Conservation (phyloP, 208 protist genomes). For the Crithidia expoeki region DNA sequence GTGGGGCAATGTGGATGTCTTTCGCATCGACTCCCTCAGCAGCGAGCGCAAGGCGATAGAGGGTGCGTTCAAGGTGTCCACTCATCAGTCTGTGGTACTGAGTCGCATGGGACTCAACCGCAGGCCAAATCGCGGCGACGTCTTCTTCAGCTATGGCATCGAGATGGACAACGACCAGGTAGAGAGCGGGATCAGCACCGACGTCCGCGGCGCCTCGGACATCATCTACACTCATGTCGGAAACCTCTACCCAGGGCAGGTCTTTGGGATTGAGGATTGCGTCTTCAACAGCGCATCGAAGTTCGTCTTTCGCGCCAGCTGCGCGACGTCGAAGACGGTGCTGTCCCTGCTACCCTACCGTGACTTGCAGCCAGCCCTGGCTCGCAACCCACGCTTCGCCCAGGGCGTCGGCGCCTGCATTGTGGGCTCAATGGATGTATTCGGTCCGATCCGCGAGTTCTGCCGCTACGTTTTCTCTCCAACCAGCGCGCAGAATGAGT, state of each 20-base stretch:
- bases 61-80: constrained; percentile 30
- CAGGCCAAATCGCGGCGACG: background rate
- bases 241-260: constrained; percentile 57
- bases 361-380: constrained; percentile 41
- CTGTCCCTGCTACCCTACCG: constrained; percentile 64
- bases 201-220: constrained; percentile 24
- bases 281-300: constrained; percentile 61
- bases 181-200: constrained; percentile 4
- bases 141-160: constrained; percentile 18
- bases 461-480: constrained; percentile 82
- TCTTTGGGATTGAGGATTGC: constrained; percentile 76
- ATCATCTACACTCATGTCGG: constrained; percentile 55
- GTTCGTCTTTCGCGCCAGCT: constrained; percentile 60
- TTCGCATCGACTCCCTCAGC: constrained; percentile 39
- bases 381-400: constrained; percentile 58
- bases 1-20: constrained; percentile 82
- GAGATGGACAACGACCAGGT: background rate
- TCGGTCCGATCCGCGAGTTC: constrained; percentile 77
- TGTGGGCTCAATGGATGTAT: constrained; percentile 65
- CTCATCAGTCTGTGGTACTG: constrained; percentile 23
- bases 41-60: constrained; percentile 36
- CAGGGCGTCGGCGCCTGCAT: constrained; percentile 73
- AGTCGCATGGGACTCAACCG: background rate
- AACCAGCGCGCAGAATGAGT: constrained; percentile 69
- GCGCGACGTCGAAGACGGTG: constrained; percentile 57